Conservation (phyloP, 2,329 filamentous ascomycete species). For the Purpureocillium takamizusanense region DNA sequence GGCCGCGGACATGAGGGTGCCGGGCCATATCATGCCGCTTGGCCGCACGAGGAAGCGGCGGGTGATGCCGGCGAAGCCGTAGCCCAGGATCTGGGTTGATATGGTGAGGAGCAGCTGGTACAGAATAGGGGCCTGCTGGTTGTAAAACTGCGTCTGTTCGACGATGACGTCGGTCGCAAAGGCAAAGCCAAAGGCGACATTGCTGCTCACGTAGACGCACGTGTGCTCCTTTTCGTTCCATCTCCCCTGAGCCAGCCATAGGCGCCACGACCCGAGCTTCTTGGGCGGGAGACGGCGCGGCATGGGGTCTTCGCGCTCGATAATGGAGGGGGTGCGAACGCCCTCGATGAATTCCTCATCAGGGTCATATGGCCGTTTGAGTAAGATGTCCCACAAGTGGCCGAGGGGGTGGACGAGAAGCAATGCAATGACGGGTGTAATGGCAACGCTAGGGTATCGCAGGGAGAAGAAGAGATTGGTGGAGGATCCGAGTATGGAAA, state of each 20-base stretch:
- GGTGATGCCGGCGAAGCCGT: slow-evolving; percentile 76
- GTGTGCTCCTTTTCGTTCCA: slow-evolving; percentile 90
- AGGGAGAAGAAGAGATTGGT: slow-evolving; percentile 85
- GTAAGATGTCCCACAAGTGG: slow-evolving; percentile 63
- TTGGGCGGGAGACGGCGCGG: slow-evolving; percentile 9
- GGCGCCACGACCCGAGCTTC: slow-evolving; percentile 39
- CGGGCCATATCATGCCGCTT: slow-evolving; percentile 86
- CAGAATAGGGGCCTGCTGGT: slow-evolving; percentile 64
- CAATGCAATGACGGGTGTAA: slow-evolving; percentile 80
- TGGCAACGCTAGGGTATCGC: slow-evolving; percentile 82
- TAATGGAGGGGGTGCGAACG: slow-evolving; percentile 17
- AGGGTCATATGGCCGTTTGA: slow-evolving; percentile 54
- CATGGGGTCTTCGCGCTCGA: slow-evolving; percentile 9
- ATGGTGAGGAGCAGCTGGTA: slow-evolving; percentile 79
- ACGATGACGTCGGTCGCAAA: slow-evolving; percentile 88
- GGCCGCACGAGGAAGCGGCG: slow-evolving; percentile 75
- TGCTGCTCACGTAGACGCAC: slow-evolving; percentile 83
- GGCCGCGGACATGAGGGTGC: slow-evolving; percentile 77
- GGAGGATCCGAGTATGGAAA: slow-evolving; percentile 71
- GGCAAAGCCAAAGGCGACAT: slow-evolving; percentile 82
- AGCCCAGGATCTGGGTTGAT: slow-evolving; percentile 79
- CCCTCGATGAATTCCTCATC: slow-evolving; percentile 42
- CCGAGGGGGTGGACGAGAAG: slow-evolving; percentile 79
- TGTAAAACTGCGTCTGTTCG: slow-evolving; percentile 83
- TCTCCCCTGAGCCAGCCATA: slow-evolving; percentile 69